Evolutionary conservation across 1,284 basidiomycete species (phyloP).

Genomic region (Agaricales sp.): DNA sequence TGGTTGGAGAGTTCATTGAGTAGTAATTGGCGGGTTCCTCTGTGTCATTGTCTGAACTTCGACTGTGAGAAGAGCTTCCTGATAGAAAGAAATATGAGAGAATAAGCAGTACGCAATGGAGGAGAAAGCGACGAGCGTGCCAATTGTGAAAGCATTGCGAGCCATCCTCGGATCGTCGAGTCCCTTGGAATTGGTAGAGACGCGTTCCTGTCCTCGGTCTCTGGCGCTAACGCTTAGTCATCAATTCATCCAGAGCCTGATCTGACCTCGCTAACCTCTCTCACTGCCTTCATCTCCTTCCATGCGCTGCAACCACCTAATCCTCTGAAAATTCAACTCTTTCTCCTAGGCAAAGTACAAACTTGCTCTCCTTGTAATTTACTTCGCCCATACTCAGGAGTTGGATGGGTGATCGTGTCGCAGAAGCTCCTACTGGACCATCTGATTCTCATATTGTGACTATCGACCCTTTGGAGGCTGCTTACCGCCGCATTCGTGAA

Average conservation of each 20-base stretch:
- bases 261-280: too few species aligned
- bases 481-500: constrained; percentile 39
- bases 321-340: too few species aligned
- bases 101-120: neutral
- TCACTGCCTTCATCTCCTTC: too few species aligned
- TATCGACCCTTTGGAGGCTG: constrained; percentile 26
- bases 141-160: neutral
- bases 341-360: too few species aligned
- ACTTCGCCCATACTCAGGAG: too few species aligned
- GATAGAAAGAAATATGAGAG: neutral
- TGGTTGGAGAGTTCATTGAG: neutral
- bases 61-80: neutral
- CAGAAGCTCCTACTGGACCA: too few species aligned
- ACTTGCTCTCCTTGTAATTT: too few species aligned
- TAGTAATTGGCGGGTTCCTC: neutral
- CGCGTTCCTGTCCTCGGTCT: neutral
- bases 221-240: too few species aligned
- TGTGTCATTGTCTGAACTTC: neutral
- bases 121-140: neutral
- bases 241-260: too few species aligned
- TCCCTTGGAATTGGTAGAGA: neutral
- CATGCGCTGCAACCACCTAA: too few species aligned
- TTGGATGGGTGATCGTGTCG: too few species aligned
- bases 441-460: too few species aligned
- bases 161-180: neutral